Conservation (phyloP, 2,329 filamentous ascomycete species). For the Hypoxylon rubiginosum region DNA sequence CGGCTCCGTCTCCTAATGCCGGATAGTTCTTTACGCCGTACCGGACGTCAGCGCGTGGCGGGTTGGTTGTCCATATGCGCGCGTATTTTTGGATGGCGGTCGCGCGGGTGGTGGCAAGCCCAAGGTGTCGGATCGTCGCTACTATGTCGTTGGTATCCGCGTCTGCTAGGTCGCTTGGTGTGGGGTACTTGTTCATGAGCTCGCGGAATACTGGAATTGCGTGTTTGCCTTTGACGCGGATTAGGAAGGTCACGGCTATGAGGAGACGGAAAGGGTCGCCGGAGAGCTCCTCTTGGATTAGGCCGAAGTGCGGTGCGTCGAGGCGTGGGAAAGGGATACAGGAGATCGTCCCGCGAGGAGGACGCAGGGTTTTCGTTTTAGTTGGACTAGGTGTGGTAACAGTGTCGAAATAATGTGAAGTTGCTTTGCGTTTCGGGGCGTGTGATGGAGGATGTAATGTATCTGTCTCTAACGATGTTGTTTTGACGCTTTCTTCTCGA, state of each 20-base stretch:
- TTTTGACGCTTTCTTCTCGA: not conserved
- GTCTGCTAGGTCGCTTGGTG: slow-evolving; percentile 70
- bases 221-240: slow-evolving; percentile 79
- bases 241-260: slow-evolving; percentile 86
- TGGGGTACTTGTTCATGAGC: slow-evolving; percentile 77
- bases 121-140: slow-evolving; percentile 76
- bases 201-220: slow-evolving; percentile 82
- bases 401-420: slow-evolving; percentile 54
- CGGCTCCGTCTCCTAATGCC: slow-evolving; percentile 45
- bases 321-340: slow-evolving; percentile 77
- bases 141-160: slow-evolving; percentile 69
- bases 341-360: slow-evolving; percentile 63
- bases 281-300: slow-evolving; percentile 86
- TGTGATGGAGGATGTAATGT: slow-evolving; percentile 1
- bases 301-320: slow-evolving; percentile 74
- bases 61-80: slow-evolving; percentile 73
- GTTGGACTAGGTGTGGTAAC: slow-evolving; percentile 10
- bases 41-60: slow-evolving; percentile 70
- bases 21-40: slow-evolving; percentile 66
- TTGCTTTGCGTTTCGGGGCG: slow-evolving; percentile 43
- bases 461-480: not conserved
- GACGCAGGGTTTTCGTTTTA: slow-evolving; percentile 50
- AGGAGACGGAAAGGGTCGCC: slow-evolving; percentile 83
- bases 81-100: slow-evolving; percentile 78
- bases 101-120: slow-evolving; percentile 77